These are phyloP conservation scores for Aspergillus neotritici DNA, from an alignment of 2,329 filamentous ascomycete genomes.

Conservation along the genomic window DNA sequence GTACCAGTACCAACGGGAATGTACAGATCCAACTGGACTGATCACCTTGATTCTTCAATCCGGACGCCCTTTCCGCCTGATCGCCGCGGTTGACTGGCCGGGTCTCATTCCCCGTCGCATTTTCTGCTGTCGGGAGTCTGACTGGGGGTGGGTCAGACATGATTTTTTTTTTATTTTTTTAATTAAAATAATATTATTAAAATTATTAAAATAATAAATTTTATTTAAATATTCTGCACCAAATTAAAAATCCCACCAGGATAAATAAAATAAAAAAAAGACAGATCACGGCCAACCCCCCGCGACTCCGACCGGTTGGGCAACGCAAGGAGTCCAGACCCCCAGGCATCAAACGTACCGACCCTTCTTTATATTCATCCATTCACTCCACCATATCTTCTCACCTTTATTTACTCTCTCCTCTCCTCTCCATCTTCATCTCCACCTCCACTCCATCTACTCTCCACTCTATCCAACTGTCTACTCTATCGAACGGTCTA, in stretches of 20 bases:
- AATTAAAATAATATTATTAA: not conserved
- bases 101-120: slow-evolving; percentile 10
- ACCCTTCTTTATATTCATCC: slow-evolving; percentile 7
- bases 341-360: no score
- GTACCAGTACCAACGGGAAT: no score
- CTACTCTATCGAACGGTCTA: no score
- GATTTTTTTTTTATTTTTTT: slow-evolving; percentile 6
- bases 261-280: slow-evolving; percentile 6
- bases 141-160: slow-evolving; percentile 8
- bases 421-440: slow-evolving; percentile 1
- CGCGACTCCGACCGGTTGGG: slow-evolving; percentile 22
- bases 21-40: slow-evolving; percentile 7
- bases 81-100: slow-evolving; percentile 18
- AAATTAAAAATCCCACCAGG: slow-evolving; percentile 7
- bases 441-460: not conserved
- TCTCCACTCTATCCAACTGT: not conserved
- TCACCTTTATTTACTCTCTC: slow-evolving; percentile 8
- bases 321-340: slow-evolving; percentile 23
- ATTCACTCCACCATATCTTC: slow-evolving; percentile 3
- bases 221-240: slow-evolving; percentile 6
- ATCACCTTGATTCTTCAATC: slow-evolving; percentile 7
- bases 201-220: not conserved
- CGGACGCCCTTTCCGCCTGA: slow-evolving; percentile 21
- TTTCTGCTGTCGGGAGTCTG: slow-evolving; percentile 6
- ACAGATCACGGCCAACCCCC: slow-evolving; percentile 9